phyloP scores from a whole-genome alignment of 352 stramenopile genomes.

The Globisporangium spinosum region DNA sequence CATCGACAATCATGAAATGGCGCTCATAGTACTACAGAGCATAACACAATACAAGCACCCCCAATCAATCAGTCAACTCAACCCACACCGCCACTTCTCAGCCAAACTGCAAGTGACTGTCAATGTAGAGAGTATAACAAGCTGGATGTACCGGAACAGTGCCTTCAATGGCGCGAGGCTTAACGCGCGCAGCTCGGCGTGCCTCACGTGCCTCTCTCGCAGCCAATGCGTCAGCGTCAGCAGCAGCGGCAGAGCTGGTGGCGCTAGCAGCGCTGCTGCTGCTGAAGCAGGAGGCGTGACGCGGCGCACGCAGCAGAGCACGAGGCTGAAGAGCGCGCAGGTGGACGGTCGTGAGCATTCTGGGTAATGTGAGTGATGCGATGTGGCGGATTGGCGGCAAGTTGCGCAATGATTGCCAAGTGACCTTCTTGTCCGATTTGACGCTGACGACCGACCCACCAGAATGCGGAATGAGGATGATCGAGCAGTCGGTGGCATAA shows the following conservation, averaged over 20 bases:
- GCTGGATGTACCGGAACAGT: conserved; percentile 24
- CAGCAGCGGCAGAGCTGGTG: background rate
- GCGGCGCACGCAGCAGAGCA: background rate
- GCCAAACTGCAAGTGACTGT: background rate
- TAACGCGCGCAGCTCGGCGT: conserved; percentile 15
- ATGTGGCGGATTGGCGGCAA: background rate
- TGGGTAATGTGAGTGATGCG: background rate
- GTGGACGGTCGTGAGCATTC: background rate
- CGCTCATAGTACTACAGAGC: conserved; percentile 39
- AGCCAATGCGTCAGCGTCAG: conserved; percentile 1
- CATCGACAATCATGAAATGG: conserved; percentile 61
- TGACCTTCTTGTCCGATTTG: background rate
- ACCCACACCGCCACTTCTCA: background rate
- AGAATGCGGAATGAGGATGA: background rate
- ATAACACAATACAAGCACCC: conserved; percentile 4
- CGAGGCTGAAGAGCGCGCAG: background rate
- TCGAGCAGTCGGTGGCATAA: background rate
- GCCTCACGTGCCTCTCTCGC: conserved; percentile 23
- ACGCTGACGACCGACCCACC: background rate
- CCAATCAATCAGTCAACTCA: background rate
- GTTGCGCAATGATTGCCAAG: conserved; percentile 7
- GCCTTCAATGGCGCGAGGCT: conserved; percentile 53
- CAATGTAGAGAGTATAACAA: background rate
- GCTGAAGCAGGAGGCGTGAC: background rate
- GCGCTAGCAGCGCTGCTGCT: background rate